A percentile compares a stretch with the other conserved stretches of the same genome.
Evolutionary conservation across 176 grass and related monocot genomes (phyloP).

Genomic region (Avena sativa): DNA sequence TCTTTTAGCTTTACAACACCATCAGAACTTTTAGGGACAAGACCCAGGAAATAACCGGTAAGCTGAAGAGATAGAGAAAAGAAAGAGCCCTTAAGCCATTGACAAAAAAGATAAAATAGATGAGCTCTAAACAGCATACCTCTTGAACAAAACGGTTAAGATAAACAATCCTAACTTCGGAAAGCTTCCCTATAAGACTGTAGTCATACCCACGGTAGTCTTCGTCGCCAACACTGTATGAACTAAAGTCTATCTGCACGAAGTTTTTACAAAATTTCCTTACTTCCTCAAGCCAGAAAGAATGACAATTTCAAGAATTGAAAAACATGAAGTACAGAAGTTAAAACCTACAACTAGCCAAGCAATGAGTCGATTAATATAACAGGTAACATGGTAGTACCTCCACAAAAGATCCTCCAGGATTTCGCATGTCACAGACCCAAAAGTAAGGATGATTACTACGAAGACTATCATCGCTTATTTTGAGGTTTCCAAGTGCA

Average conservation of each 20-base stretch:
- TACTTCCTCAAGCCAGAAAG: constrained; percentile 26
- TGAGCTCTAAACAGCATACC: constrained; percentile 58
- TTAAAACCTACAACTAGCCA: constrained; percentile 23
- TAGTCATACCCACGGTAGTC: constrained; percentile 95
- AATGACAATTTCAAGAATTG: constrained; percentile 12
- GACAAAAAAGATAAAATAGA: constrained; percentile 31
- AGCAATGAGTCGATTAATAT: constrained; percentile 22
- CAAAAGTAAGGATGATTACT: constrained; percentile 87
- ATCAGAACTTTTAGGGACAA: constrained; percentile 82
- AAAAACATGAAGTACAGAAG: constrained; percentile 20
- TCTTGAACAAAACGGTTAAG: constrained; percentile 99
- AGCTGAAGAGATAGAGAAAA: constrained; percentile 53
- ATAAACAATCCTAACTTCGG: constrained; percentile 99
- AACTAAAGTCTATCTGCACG: constrained; percentile 89
- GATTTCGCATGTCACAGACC: constrained; percentile 98
- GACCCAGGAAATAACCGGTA: constrained; percentile 87
- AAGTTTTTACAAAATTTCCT: constrained; percentile 35
- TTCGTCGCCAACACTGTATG: constrained; percentile 83
- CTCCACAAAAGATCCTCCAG: constrained; percentile 97
- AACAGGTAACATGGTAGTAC: constrained; percentile 50
- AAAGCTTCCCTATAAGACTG: constrained; percentile 84
- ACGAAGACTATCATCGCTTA: constrained; percentile 91
- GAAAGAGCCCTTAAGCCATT: constrained; percentile 20
- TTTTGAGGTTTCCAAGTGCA: constrained; percentile 98
- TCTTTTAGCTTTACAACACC: constrained; percentile 86